Evolutionary conservation across 805 yeast species (phyloP), one percentile per base, ranked within the genome.

Genomic region (Cephaloascus albidus): DNA sequence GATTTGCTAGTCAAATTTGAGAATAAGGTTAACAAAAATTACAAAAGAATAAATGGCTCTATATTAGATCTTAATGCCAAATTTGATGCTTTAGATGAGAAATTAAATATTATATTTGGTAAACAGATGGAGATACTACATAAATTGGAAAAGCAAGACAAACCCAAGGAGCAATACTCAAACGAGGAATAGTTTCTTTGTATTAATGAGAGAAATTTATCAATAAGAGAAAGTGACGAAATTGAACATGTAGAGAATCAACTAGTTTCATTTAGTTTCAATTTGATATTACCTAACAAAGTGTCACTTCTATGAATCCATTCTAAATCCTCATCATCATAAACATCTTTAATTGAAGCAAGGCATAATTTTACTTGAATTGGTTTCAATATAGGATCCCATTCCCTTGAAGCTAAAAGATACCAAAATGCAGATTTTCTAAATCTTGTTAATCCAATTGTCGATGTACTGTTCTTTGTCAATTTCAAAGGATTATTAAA

Each of bases 401-500:
- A 78, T 52, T 83, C 85, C 40, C 74, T 74, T 4, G 87, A 81
- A 0, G 96, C 80, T 20, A 88, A 54, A 20, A 88, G 54, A 46
- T 72, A 70, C 86, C 95, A 88, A 20, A 89, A 66, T 0, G 85
- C 76, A 1, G 88, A 76, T 53, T 87, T 87, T 40, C 97, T 70
- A 38, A 59, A 59, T 42, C 95, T 65, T 2, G 83, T 74, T 17
- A 76, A 55, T 0, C 90, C 80, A 30, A 71, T 53, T 0, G 67
- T 61, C 3, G 64, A 60, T 38, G 68, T 52, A 27, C 65, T 58
- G 4, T 52, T 49, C 3, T 63, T 61, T 4, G 40, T 20, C 15
- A 75, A 47, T 38, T 70, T 64, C 35, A 49, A 36, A 2, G 54
- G 52, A 51, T 66, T 67, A 40, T 53, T 47, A 48, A 64, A 61